Evolutionary conservation across 2,329 filamentous ascomycete genomes (phyloP).

Genomic region (Colletotrichum lentis): DNA sequence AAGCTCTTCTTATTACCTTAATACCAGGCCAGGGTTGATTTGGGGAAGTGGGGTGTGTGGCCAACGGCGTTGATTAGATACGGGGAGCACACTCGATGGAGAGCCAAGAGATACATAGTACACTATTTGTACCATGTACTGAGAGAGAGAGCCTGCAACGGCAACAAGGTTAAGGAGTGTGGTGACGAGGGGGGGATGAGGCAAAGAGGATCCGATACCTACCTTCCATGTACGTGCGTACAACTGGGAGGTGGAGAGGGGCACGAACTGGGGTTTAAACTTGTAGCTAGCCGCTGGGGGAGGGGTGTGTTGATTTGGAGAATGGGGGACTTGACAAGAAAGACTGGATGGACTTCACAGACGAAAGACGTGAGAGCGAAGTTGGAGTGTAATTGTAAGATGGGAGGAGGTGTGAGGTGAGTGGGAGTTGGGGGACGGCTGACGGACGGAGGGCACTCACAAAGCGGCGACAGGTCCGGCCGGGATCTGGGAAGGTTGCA

Average conservation of each 20-base stretch:
- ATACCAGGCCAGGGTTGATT: constrained; percentile 36
- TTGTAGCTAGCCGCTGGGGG: background rate
- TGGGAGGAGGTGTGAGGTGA: background rate
- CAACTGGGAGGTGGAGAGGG: constrained; percentile 13
- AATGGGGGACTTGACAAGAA: background rate
- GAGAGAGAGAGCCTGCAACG: background rate
- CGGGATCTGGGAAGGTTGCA: constrained; percentile 23
- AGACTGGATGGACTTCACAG: background rate
- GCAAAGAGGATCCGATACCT: constrained; percentile 2
- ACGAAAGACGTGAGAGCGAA: background rate
- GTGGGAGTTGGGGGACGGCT: background rate
- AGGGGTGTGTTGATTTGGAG: constrained; percentile 3
- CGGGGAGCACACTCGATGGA: constrained; percentile 9
- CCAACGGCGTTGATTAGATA: constrained; percentile 17
- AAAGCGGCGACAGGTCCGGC: constrained; percentile 34
- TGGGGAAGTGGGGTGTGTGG: constrained; percentile 38
- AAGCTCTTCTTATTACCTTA: constrained; percentile 37
- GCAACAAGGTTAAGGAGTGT: background rate
- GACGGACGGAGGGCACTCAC: background rate
- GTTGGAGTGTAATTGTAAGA: constrained; percentile 1
- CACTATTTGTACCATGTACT: too few relatives aligned
- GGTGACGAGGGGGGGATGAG: constrained; percentile 12
- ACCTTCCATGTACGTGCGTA: too few relatives aligned
- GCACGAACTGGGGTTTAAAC: constrained; percentile 5
- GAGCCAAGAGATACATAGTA: background rate